Evolutionary conservation across 768 basidiomycete genomes (phyloP), one percentile per base, ranked within the genome.

Genomic region (Cystobasidium ongulense): DNA sequence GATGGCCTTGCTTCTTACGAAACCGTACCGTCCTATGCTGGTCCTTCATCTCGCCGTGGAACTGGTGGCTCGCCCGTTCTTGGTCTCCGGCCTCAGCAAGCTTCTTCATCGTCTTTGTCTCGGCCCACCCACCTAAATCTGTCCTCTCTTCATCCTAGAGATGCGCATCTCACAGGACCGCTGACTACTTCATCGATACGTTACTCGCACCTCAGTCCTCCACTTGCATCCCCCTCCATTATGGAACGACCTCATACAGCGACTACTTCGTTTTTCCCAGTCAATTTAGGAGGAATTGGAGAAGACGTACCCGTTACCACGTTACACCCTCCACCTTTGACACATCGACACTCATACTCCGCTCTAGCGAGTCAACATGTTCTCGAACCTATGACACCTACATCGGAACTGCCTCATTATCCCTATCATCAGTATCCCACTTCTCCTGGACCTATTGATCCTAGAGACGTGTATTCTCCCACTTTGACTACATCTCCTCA

Each of bases 281-380:
- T 64, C n/a, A n/a, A n/a, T n/a, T n/a, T n/a, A n/a, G n/a, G n/a
- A 23, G 3, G 11, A 4, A 8, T 46, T 4, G 27, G 11, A 64
- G 38, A 10, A 27, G 27, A n/a, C n/a, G n/a, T n/a, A n/a, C n/a
- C 63, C 36, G 2, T 35, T 15, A 8, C n/a, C 21, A 11, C 46
- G 18, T 4, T 21, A 7, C 36, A 27, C 7, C 31, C 39, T 2
- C 43, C 31, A 53, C 4, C 46, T 25, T 41, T 68, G 21, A 35
- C 31, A 35, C 66, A 68, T 50, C 66, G 66, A 27, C 66, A 68
- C 43, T 68, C 66, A 43, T 68, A 68, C 46, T 68, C 66, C 18
- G 36, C 66, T 5, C 46, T 68, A 4, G 23, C 38, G 3, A 23
- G 17, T 23, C 46, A 64, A 59, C 57, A 17, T 64, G 41, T 64